A percentile compares a stretch with the other conserved stretches of the same genome.
Evolutionary conservation across 208 protist genomes (phyloP).

Genomic region (Leptomonas pyrrhocoris): DNA sequence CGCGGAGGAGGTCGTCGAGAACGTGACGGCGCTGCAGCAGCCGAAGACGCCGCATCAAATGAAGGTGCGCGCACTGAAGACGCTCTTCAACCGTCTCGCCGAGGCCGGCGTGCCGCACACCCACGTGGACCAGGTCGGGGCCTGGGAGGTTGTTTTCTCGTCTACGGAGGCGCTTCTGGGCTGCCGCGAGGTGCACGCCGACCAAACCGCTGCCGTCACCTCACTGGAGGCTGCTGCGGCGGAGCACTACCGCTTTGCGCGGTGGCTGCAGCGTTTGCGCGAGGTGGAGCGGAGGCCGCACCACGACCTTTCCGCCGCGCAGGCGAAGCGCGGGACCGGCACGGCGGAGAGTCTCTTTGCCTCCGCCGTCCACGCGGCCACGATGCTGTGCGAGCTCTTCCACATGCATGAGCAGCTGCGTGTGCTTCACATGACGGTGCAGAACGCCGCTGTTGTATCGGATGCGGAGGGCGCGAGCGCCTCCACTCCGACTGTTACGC

Average conservation of each 20-base stretch:
- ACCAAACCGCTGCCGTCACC: constrained; percentile 24
- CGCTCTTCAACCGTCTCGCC: constrained; percentile 72
- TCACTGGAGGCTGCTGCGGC: constrained; percentile 40
- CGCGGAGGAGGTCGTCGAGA: constrained; percentile 65
- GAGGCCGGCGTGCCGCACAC: constrained; percentile 83
- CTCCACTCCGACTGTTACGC: background rate
- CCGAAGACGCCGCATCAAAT: constrained; percentile 76
- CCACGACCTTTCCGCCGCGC: constrained; percentile 84
- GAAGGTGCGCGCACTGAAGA: constrained; percentile 90
- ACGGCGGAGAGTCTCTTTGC: constrained; percentile 78
- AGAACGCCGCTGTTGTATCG: constrained; percentile 18
- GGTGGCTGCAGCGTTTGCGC: constrained; percentile 87
- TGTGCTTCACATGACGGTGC: constrained; percentile 42
- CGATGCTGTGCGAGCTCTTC: constrained; percentile 38
- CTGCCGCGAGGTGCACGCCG: constrained; percentile 44
- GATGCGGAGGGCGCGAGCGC: background rate
- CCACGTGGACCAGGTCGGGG: constrained; percentile 56
- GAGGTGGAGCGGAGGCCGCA: constrained; percentile 80
- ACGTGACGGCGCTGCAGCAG: constrained; percentile 81
- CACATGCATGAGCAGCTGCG: constrained; percentile 47
- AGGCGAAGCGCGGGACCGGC: constrained; percentile 76
- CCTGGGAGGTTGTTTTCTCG: constrained; percentile 78
- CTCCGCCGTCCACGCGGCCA: constrained; percentile 38
- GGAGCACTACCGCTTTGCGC: constrained; percentile 75
- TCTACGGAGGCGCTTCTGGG: constrained; percentile 64